Percentiles rank a stretch among this genome's conserved stretches.
Conservation (phyloP, 805 yeast genomes). For the Zygoascus ofunaensis region DNA sequence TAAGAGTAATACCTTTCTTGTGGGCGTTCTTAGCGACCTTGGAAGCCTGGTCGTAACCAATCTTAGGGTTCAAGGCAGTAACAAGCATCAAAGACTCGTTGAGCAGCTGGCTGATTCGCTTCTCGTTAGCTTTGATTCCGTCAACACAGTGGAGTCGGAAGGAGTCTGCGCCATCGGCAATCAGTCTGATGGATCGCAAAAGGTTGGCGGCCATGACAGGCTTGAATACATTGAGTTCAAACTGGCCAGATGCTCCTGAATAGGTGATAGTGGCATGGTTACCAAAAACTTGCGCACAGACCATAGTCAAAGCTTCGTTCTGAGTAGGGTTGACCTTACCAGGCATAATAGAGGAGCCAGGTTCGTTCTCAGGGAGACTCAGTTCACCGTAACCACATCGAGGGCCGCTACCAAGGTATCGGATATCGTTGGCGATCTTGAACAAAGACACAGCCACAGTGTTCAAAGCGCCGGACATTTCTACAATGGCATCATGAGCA, state of each 20-base stretch:
- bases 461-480: conserved; percentile 94
- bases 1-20: conserved; percentile 92
- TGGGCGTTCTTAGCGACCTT: conserved; percentile 98
- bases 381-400: conserved; percentile 99
- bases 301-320: conserved; percentile 98
- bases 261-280: conserved; percentile 91
- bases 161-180: conserved; percentile 83
- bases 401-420: conserved; percentile 98
- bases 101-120: conserved; percentile 76
- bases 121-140: conserved; percentile 82
- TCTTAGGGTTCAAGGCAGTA: conserved; percentile 96
- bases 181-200: conserved; percentile 74
- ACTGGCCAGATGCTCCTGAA: conserved; percentile 98
- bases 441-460: conserved; percentile 86
- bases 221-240: conserved; percentile 96
- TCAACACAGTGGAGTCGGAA: conserved; percentile 94
- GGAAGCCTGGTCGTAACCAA: conserved; percentile 95
- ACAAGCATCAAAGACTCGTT: conserved; percentile 97
- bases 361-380: conserved; percentile 93
- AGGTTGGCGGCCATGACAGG: conserved; percentile 91
- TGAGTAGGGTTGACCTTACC: conserved; percentile 99
- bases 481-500: conserved; percentile 97
- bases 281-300: conserved; percentile 95
- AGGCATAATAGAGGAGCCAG: conserved; percentile 99
- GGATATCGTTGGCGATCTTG: conserved; percentile 96